phyloP scores from a whole-genome alignment of 2,329 filamentous ascomycete genomes.

The Fonsecaea nubica region DNA sequence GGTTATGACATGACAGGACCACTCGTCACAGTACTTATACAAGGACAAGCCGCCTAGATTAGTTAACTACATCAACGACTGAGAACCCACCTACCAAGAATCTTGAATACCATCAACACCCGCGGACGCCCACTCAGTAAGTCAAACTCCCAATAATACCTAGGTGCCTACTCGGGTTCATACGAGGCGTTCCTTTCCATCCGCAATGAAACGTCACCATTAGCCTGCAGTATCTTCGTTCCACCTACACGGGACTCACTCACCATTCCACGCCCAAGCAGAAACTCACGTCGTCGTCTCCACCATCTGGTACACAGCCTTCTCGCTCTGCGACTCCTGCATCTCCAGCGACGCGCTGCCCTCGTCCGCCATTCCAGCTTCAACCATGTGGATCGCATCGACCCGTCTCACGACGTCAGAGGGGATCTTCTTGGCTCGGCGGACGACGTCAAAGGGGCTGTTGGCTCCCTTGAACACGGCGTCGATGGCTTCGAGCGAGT shows the following conservation, averaged over 20 bases:
- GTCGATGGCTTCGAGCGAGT: not conserved
- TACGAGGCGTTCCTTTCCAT: not conserved
- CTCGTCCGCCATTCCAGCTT: not conserved
- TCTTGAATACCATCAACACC: too few relatives aligned
- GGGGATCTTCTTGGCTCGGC: not conserved
- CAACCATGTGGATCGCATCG: not conserved
- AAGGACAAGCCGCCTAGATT: too few relatives aligned
- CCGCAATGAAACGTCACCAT: not conserved
- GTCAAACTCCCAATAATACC: too few relatives aligned
- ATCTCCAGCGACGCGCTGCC: not conserved
- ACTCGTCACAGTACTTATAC: too few relatives aligned
- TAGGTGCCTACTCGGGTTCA: too few relatives aligned
- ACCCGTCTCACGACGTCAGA: not conserved
- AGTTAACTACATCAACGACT: too few relatives aligned
- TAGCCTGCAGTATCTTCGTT: not conserved
- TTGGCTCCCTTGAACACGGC: constrained; percentile 1
- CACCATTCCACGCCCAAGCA: not conserved
- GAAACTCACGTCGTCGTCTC: not conserved
- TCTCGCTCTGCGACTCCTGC: not conserved
- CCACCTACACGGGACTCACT: not conserved
- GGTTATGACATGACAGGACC: too few relatives aligned
- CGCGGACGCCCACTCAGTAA: too few relatives aligned
- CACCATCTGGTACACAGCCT: not conserved
- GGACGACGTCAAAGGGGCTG: not conserved
- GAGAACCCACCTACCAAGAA: too few relatives aligned